Base-by-base conservation (phyloP, 176 grass and related monocot species). In the Eragrostis nindensis region DNA sequence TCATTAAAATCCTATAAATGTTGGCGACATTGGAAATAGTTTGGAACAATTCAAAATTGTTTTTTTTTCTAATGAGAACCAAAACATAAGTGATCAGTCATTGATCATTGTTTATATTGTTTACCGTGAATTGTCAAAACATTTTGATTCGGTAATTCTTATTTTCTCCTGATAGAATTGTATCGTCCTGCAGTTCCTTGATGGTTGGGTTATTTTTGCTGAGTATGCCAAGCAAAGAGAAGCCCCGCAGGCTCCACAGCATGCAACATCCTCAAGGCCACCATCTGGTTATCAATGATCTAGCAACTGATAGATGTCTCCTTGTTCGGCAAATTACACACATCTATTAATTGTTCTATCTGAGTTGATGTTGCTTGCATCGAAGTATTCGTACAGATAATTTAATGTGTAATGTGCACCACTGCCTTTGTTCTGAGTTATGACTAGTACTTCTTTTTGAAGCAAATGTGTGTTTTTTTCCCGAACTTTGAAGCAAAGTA, bases 171-270 rank as follows among this genome's bases (percentile, higher is more conserved):
- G 26, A 78, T 26, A 27, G 55, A 46, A 32, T 5, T 59, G 14
- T 57, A 2, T 85, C 2, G 65, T 87, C 12, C 7, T 82, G 70
- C 66, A 95, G 93, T 95, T 92, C 81, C 84, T 95, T 4, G 93
- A 92, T 84, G 90, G 90, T 42, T 95, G 93, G 90, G 90, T 95
- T 78, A 92, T 95, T 66, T 95, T 95, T 24, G 87, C 87, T 1
- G 90, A 95, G 74, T 92, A 97, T 52, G 85, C 88, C 41, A 86
- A 75, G 85, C 74, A 62, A 32, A 87, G 87, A 75, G 47, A 68
- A 67, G 52, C 86, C 16, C 77, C 63, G 26, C 82, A 89, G 11
- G 70, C 69, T 0, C 52, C 55, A 17, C 41, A 75, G 32, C 64
- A 70, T 49, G n/a, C 74, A 21, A 19, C n/a, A 19, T 29, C 78